Percentiles rank a stretch among this genome's conserved stretches.
phyloP scores from a whole-genome alignment of 805 yeast genomes.

The Lachancea kluyveri region DNA sequence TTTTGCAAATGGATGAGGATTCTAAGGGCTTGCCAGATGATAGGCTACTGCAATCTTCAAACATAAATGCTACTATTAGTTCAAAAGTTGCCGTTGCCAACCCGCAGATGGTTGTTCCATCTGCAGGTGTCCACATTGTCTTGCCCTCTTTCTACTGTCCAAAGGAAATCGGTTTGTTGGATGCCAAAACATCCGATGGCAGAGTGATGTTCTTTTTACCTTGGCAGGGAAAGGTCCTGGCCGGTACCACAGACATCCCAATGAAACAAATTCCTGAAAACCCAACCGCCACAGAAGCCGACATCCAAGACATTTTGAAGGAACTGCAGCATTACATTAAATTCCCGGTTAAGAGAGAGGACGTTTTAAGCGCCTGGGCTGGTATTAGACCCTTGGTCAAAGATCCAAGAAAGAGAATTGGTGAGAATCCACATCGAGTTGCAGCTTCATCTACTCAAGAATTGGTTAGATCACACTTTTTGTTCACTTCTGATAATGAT shows the following conservation, averaged over 20 bases:
- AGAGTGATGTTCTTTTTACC: slow-evolving; percentile 96
- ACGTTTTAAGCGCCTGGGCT: slow-evolving; percentile 92
- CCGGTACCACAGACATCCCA: slow-evolving; percentile 95
- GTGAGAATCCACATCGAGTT: no score
- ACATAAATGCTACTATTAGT: slow-evolving; percentile 19
- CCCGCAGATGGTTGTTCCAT: slow-evolving; percentile 86
- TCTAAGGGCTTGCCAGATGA: slow-evolving; percentile 58
- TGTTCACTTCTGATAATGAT: slow-evolving; percentile 65
- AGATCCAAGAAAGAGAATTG: slow-evolving; percentile 57
- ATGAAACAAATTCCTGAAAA: slow-evolving; percentile 59
- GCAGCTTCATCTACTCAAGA: slow-evolving; percentile 69
- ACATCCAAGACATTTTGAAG: slow-evolving; percentile 76
- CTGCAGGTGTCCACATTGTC: slow-evolving; percentile 89
- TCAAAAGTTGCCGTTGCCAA: slow-evolving; percentile 29
- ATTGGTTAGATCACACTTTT: slow-evolving; percentile 82
- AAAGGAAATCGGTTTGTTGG: slow-evolving; percentile 77
- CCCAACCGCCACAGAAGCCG: slow-evolving; percentile 84
- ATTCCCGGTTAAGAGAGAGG: slow-evolving; percentile 83
- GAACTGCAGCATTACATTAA: slow-evolving; percentile 87
- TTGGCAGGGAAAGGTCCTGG: slow-evolving; percentile 95
- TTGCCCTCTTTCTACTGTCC: slow-evolving; percentile 93
- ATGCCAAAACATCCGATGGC: slow-evolving; percentile 90
- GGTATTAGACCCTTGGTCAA: slow-evolving; percentile 93
- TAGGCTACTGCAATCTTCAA: slow-evolving; percentile 29
- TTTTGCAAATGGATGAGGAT: slow-evolving; percentile 81